Base-by-base conservation (phyloP, 805 yeast species). In the Saturnispora zaruensis region DNA sequence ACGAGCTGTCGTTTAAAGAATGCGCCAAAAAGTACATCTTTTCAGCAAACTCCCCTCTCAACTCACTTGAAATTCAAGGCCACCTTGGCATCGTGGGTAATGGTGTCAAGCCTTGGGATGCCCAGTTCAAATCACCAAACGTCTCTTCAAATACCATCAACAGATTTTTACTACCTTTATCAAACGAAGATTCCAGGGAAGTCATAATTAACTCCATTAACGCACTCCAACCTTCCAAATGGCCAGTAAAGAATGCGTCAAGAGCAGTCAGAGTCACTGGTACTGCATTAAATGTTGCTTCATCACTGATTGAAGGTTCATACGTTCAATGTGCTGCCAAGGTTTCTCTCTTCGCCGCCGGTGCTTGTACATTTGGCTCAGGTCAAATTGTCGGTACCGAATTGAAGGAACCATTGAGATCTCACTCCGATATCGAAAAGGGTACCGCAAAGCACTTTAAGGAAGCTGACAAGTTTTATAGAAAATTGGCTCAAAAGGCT, bases 391-490 rank as follows among this genome's bases (percentile, higher is more conserved):
- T 93, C 26, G 87, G 91, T 42, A 81, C 84, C 23, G 93, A 89
- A 66, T 76, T 93, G 65, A 86, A 87, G 65, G 99, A 93, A 68
- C 96, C 99, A 45, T 85, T 93, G 59, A 81, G 99, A 73, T 93
- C 99, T 7, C 99, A 93, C 69, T 87, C 86, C 62, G 99, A 93
- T 66, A 87, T 93, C 57, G 98, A 93, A 66, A 82, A 89, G 57
- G 97, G 91, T 60, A 68, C 76, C 45, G 95, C 96, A 50, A 83
- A 83, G 62, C 96, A 89, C 65, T 87, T 81, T 71, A 84, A 86
- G 62, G 87, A 86, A 66, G 95, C 96, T 8, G 77, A 76, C 59
- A 83, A 87, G 66, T 89, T 80, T 62, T 90, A 89, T 67, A 90
- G 85, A 54, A 70, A 74, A 36, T 65, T 90, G 44, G 84, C 95